Evolutionary conservation across 192 early-diverging fungal genomes (phyloP).

Genomic region (Entomortierella chlamydospora): DNA sequence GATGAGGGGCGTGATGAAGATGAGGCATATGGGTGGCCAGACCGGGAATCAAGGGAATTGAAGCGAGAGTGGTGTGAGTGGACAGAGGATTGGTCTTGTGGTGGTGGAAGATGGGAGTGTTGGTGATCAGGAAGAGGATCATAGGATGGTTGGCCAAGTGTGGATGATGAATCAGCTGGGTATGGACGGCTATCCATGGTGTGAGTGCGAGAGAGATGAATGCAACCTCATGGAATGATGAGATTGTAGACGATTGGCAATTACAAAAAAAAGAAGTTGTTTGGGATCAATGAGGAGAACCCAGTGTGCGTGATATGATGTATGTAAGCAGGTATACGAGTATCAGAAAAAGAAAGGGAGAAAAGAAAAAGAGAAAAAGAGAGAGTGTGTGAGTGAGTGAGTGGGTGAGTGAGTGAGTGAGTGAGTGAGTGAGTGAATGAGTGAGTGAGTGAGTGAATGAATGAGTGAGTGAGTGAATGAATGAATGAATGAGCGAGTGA

Average conservation of each 20-base stretch:
- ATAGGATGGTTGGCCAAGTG: background rate
- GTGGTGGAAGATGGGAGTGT: background rate
- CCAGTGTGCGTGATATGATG: too few species aligned
- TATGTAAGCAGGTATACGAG: too few species aligned
- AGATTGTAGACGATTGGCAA: too few species aligned
- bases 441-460: too few species aligned
- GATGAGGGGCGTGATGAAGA: background rate
- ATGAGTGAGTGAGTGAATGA: too few species aligned
- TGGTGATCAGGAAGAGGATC: background rate
- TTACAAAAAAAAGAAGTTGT: too few species aligned
- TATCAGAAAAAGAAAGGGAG: too few species aligned
- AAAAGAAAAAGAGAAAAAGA: too few species aligned
- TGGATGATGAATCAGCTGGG: background rate
- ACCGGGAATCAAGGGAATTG: background rate
- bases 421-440: background rate
- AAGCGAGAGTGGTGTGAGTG: background rate
- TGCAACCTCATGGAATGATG: slow-evolving; percentile 17
- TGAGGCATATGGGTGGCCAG: background rate
- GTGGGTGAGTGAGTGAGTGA: background rate
- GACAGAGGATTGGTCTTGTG: background rate
- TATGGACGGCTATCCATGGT: slow-evolving; percentile 13
- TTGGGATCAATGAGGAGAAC: too few species aligned
- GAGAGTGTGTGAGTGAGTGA: too few species aligned
- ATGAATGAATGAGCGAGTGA: too few species aligned
- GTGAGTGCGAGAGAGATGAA: background rate